Evolutionary conservation across 2,329 filamentous ascomycete genomes (phyloP), one percentile per base, ranked within the genome.

Genomic region (Colletotrichum cordylinicola): DNA sequence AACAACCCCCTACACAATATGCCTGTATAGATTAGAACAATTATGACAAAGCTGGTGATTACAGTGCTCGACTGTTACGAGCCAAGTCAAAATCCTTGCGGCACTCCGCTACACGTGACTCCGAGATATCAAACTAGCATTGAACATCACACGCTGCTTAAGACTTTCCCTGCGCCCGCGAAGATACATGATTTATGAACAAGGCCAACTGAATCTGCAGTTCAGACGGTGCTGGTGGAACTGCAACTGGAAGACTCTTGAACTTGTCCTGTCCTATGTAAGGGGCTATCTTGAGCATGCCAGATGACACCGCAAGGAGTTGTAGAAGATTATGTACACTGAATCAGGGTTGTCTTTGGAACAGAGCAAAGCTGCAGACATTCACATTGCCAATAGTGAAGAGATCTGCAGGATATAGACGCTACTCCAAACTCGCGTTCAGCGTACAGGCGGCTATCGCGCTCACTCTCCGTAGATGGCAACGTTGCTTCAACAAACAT

Each of bases 381-480:
- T 21, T n/a, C 39, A 3, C 0, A 12, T n/a, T 48, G 9, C 18
- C 18, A 4, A 2, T 1, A 12, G 1, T 0, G 39, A 7, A n/a
- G 5, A 48, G 39, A 48, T 48, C 0, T 5, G 9, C 5, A 21
- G 39, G 10, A 48, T 48, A 4, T 4, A 48, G 10, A 21, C 43
- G 2, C 43, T 1, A 39, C 10, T 48, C 43, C 21, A 4, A 10
- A 2, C 43, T 52, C 43, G n/a, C n/a, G 43, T 0, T 24, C n/a
- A 0, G 43, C n/a, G 4, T 21, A 2, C 43, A 21, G 43, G 43
- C n/a, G 43, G 43, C 43, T 21, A 21, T 21, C 2, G 43, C 43
- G 39, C 39, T 12, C 2, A 43, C 16, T n/a, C 10, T 0, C 0
- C 1, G n/a, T 52, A 52, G 43, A 24, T 24, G 4, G 43, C 43